phyloP scores from a whole-genome alignment of 257 asterid genomes.

The Salvia miltiorrhiza region DNA sequence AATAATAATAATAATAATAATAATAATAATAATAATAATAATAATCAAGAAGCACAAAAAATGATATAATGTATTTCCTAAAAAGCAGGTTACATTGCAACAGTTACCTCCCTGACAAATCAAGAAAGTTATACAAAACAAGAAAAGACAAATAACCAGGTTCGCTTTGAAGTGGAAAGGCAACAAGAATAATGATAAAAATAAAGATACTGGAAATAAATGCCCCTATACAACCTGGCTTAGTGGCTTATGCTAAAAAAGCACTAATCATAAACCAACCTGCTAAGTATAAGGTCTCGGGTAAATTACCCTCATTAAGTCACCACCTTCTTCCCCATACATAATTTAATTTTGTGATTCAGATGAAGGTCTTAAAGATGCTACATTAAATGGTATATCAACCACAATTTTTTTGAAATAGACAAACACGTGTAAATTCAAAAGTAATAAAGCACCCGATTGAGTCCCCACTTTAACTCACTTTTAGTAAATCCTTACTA shows the following conservation, averaged over 20 bases:
- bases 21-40: neutral
- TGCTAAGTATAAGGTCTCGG: neutral
- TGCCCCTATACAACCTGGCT: neutral
- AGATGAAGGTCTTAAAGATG: neutral
- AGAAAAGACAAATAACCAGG: neutral
- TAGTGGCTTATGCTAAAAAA: neutral
- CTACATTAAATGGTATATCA: neutral
- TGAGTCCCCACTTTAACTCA: neutral
- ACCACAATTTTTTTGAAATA: neutral
- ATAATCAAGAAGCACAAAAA: neutral
- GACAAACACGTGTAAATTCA: neutral
- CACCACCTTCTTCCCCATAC: neutral
- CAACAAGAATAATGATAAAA: neutral
- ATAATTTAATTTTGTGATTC: neutral
- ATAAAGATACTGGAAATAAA: neutral
- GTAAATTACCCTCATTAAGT: neutral
- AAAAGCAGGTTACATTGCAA: neutral
- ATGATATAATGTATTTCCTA: neutral
- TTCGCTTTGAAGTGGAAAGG: neutral
- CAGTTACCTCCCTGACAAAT: neutral
- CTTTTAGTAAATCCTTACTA: constrained; percentile 1
- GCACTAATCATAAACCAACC: neutral
- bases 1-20: neutral
- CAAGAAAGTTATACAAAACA: neutral
- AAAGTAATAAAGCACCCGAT: neutral